Evolutionary conservation across 495 filamentous ascomycete genomes (phyloP).

Genomic region (Cladorrhinum samala): DNA sequence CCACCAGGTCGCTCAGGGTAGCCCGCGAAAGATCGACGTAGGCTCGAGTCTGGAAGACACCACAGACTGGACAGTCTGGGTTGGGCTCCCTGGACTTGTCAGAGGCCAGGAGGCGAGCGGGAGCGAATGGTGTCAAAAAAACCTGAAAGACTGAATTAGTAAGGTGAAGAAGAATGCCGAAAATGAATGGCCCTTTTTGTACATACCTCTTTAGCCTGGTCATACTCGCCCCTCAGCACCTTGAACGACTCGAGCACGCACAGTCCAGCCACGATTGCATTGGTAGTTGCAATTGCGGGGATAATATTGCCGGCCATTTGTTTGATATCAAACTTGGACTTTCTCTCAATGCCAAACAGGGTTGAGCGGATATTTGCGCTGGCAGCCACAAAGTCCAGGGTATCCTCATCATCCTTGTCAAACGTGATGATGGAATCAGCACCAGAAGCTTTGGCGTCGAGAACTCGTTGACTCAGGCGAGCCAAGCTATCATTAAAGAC

Average conservation of each 20-base stretch:
- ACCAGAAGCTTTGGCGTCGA: slow-evolving; percentile 44
- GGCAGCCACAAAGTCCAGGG: slow-evolving; percentile 88
- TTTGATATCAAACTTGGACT: slow-evolving; percentile 94
- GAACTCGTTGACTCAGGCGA: slow-evolving; percentile 65
- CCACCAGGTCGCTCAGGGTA: slow-evolving; percentile 76
- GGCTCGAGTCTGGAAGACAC: slow-evolving; percentile 59
- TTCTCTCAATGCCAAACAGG: slow-evolving; percentile 78
- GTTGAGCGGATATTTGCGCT: slow-evolving; percentile 81
- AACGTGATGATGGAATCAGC: slow-evolving; percentile 67
- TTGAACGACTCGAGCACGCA: slow-evolving; percentile 94
- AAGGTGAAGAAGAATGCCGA: slow-evolving; percentile 1
- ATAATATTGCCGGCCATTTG: slow-evolving; percentile 99
- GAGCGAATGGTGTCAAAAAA: slow-evolving; percentile 78
- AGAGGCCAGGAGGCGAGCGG: slow-evolving; percentile 65
- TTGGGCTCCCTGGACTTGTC: slow-evolving; percentile 71
- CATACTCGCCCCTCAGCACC: slow-evolving; percentile 68
- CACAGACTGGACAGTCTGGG: slow-evolving; percentile 73
- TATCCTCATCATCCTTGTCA: slow-evolving; percentile 96
- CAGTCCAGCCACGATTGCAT: slow-evolving; percentile 89
- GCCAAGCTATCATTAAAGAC: slow-evolving; percentile 83
- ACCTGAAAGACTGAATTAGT: slow-evolving; percentile 48
- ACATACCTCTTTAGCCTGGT: slow-evolving; percentile 53
- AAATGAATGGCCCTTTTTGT: too few relatives aligned
- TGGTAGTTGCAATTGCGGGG: slow-evolving; percentile 95
- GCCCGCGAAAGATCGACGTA: slow-evolving; percentile 65